Conservation (phyloP, 352 stramenopile species). For the Pythium chondricola region DNA sequence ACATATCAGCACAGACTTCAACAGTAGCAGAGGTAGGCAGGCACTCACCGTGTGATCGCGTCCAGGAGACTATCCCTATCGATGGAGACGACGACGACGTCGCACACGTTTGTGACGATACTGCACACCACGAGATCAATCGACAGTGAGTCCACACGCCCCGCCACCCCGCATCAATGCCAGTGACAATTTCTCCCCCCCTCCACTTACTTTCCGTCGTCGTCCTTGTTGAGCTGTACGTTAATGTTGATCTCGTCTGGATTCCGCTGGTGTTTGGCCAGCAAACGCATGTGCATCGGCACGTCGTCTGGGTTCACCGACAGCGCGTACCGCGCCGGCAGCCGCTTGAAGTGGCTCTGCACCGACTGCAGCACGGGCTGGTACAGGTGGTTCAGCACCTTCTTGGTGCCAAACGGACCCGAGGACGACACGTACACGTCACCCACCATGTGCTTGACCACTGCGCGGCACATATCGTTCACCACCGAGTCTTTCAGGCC, state of each 20-base stretch:
- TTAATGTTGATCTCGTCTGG: slow-evolving; percentile 80
- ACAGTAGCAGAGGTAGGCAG: background rate
- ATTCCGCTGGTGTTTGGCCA: slow-evolving; percentile 75
- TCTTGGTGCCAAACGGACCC: slow-evolving; percentile 54
- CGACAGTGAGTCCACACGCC: slow-evolving; percentile 1
- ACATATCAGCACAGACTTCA: background rate
- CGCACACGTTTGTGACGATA: slow-evolving; percentile 70
- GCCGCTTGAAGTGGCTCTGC: slow-evolving; percentile 68
- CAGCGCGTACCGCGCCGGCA: slow-evolving; percentile 78
- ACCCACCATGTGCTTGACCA: slow-evolving; percentile 87
- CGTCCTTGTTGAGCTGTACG: slow-evolving; percentile 79
- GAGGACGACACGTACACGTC: slow-evolving; percentile 79
- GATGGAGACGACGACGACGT: slow-evolving; percentile 75
- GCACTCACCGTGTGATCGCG: slow-evolving; percentile 50
- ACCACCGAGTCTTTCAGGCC: slow-evolving; percentile 83
- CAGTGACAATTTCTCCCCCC: no score
- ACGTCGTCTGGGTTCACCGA: slow-evolving; percentile 84
- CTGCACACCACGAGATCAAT: slow-evolving; percentile 18
- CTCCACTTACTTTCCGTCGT: slow-evolving; percentile 70
- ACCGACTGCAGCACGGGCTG: slow-evolving; percentile 81
- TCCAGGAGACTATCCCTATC: slow-evolving; percentile 78
- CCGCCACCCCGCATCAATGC: background rate
- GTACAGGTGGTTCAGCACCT: slow-evolving; percentile 84
- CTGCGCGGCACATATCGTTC: slow-evolving; percentile 83
- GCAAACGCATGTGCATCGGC: slow-evolving; percentile 80